Conservation (phyloP, 2,329 filamentous ascomycete genomes). For the Trichoderma sp. region DNA sequence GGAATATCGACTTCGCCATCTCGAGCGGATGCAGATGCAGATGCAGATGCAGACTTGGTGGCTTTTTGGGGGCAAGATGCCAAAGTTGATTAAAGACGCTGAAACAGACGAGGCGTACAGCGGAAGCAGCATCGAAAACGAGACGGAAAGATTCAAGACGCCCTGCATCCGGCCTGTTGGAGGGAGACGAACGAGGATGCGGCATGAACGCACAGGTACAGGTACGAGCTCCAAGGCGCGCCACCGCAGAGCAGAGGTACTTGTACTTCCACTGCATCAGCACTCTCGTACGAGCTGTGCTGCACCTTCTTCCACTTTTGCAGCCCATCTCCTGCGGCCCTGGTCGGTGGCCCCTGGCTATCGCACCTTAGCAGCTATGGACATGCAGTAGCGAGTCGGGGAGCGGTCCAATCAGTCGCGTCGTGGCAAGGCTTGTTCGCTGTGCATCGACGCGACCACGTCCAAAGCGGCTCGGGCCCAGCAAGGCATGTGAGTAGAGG, state of each 20-base stretch:
- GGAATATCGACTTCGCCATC: neutral
- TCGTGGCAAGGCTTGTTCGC: conserved; percentile 26
- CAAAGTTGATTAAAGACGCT: neutral
- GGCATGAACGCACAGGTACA: conserved; percentile 9
- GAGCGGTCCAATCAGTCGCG: conserved; percentile 36
- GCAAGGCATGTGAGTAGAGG: conserved; percentile 34
- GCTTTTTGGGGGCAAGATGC: neutral
- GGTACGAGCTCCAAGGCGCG: conserved; percentile 20
- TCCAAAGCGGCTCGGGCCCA: conserved; percentile 27
- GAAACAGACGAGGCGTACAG: neutral
- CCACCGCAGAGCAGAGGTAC: neutral
- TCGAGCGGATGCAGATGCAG: neutral
- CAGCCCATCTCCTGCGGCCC: conserved; percentile 25
- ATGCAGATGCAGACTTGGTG: conserved; percentile 2
- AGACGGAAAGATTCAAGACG: conserved; percentile 1
- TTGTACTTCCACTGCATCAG: too few species aligned
- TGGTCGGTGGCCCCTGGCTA: conserved; percentile 23
- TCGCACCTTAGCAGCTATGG: conserved; percentile 19
- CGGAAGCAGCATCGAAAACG: conserved; percentile 12
- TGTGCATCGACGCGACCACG: conserved; percentile 37
- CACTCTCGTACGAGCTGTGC: too few species aligned
- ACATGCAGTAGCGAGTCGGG: conserved; percentile 27
- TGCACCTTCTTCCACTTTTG: conserved; percentile 1
- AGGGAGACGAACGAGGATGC: neutral
- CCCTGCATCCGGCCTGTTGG: conserved; percentile 25